Evolutionary conservation across 1,284 basidiomycete genomes (phyloP).

Genomic region (Ceratobasidium sp.): DNA sequence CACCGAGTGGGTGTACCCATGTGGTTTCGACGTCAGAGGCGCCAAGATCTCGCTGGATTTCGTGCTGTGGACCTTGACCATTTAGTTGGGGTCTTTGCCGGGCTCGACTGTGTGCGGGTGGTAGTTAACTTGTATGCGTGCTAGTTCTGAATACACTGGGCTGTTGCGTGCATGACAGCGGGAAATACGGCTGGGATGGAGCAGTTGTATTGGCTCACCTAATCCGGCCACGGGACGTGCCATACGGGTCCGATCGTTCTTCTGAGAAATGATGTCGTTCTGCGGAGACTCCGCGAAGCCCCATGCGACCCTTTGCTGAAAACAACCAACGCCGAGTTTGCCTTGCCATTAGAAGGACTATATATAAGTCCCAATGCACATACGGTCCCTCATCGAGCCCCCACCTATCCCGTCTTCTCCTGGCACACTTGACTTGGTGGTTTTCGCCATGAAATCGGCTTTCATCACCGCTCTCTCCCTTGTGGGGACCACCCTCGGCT

Average conservation of each 20-base stretch:
- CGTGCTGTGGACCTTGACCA: background rate
- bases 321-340: background rate
- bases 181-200: too few species aligned
- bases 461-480: conserved; percentile 24
- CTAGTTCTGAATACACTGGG: too few species aligned
- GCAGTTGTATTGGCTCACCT: too few species aligned
- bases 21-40: background rate
- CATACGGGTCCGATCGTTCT: background rate
- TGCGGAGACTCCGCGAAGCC: background rate
- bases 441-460: conserved; percentile 23
- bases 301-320: background rate
- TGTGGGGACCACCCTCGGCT: conserved; percentile 16
- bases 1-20: background rate
- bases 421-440: background rate
- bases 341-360: background rate
- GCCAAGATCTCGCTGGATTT: background rate
- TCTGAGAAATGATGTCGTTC: background rate
- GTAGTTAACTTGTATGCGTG: too few species aligned
- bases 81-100: too few species aligned
- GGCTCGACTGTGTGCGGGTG: too few species aligned
- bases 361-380: background rate
- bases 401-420: background rate
- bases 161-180: too few species aligned
- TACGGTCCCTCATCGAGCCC: background rate
- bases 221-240: background rate